Base-by-base conservation (phyloP, 106 monocot species). In the Chionographis japonica region DNA sequence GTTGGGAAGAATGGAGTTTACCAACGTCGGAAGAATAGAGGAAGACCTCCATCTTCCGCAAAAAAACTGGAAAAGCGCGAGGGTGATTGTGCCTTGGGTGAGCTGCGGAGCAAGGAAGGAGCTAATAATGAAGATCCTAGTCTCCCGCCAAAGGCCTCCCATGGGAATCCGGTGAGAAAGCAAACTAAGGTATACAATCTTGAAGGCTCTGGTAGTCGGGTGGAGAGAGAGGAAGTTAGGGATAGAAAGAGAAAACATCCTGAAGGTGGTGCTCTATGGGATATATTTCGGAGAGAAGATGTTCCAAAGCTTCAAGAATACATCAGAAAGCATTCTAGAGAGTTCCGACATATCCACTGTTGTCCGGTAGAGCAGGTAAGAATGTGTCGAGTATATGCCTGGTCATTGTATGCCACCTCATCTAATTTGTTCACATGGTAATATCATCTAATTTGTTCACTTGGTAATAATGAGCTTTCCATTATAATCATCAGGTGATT, bases 241-340 rank as follows among this genome's bases (percentile, higher is more conserved):
- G 14, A 12, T 18, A n/a, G 50, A 43, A 58, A 41, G 52, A 2
- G 13, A 58, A 36, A 65, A 41, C 37, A 58, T 15, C 17, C 63
- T 3, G 67, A 88, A 56, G 93, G 82, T 65, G 90, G 94, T 70
- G 94, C 94, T 38, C 54, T 89, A 16, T 94, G 93, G 93, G 93
- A 94, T 62, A 94, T 94, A 54, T 94, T 94, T 61, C 81, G 87
- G 50, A 84, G 90, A 69, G 84, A 90, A 77, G 94, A 94, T 73
- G 63, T 57, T 54, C n/a, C 74, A 0, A 84, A 90, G 71, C 58
- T 94, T 6, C 58, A 81, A 46, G 86, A 78, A 51, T 94, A 90
- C 73, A 81, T 94, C 13, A 80, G 15, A 54, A 87, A 68, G 53
- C 86, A 94, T 68, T 59, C 62, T 56, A 66, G 72, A 62, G 89